Evolutionary conservation across 257 asterid genomes (phyloP).

Genomic region (Mentha longifolia): DNA sequence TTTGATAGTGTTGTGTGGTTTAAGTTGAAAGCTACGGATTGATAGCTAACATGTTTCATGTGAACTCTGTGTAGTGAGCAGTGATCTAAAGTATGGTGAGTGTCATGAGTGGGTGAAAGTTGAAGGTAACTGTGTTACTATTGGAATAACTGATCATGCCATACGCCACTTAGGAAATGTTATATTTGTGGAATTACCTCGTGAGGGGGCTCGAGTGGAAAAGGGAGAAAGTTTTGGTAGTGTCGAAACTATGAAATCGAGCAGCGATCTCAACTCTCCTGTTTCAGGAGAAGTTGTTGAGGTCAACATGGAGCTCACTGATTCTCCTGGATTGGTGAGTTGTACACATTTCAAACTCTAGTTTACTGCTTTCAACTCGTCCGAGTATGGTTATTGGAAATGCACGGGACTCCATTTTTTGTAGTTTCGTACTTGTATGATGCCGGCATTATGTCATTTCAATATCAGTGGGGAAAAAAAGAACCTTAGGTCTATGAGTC

Average conservation of each 20-base stretch:
- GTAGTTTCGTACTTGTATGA: too few relatives aligned
- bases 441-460: too few relatives aligned
- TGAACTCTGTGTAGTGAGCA: slow-evolving; percentile 50
- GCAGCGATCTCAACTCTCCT: slow-evolving; percentile 92
- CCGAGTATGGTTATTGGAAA: slow-evolving; percentile 5
- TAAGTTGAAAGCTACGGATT: too few relatives aligned
- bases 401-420: too few relatives aligned
- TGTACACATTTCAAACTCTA: too few relatives aligned
- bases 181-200: slow-evolving; percentile 83
- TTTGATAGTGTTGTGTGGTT: too few relatives aligned
- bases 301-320: slow-evolving; percentile 70
- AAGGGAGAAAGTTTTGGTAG: slow-evolving; percentile 84
- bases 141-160: slow-evolving; percentile 94
- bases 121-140: slow-evolving; percentile 72
- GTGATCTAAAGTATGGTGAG: slow-evolving; percentile 75
- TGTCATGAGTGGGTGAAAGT: slow-evolving; percentile 94
- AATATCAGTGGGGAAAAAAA: too few relatives aligned
- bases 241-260: slow-evolving; percentile 92
- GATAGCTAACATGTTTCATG: not conserved
- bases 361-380: not conserved
- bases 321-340: slow-evolving; percentile 90
- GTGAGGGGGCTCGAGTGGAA: slow-evolving; percentile 59
- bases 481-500: too few relatives aligned
- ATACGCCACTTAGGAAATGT: slow-evolving; percentile 93
- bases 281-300: slow-evolving; percentile 84